A percentile compares a stretch with the other conserved stretches of the same genome.
These are phyloP conservation scores for Allium sativum DNA, from an alignment of 106 monocot genomes.

Conservation along the genomic window DNA sequence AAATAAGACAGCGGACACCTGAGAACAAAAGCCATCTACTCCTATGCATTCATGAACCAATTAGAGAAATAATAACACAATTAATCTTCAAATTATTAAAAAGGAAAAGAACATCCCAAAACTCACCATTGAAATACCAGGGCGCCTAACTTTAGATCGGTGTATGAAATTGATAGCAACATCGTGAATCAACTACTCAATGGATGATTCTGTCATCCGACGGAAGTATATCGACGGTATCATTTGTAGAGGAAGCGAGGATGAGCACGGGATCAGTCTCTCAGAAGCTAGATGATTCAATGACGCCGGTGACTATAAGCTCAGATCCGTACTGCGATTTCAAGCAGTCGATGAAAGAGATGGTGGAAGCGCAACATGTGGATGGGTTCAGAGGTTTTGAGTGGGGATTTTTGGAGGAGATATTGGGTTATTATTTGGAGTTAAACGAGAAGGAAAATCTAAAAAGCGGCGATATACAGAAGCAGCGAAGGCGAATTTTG, in stretches of 20 bases:
- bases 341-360: not conserved
- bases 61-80: too few relatives aligned
- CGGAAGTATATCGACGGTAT: not conserved
- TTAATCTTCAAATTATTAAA: not conserved
- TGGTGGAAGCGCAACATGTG: not conserved
- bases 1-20: too few relatives aligned
- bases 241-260: not conserved
- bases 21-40: too few relatives aligned
- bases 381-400: not conserved
- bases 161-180: not conserved
- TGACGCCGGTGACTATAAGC: not conserved
- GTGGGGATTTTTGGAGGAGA: not conserved
- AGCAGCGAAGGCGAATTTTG: too few relatives aligned
- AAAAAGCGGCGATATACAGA: too few relatives aligned
- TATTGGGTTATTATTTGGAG: not conserved
- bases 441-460: not conserved
- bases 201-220: not conserved
- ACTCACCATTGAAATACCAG: not conserved
- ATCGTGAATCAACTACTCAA: not conserved
- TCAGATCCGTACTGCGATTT: not conserved
- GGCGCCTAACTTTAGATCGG: slow-evolving; percentile 4
- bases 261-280: not conserved
- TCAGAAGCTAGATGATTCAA: not conserved
- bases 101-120: not conserved
- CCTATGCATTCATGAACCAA: too few relatives aligned